Evolutionary conservation across 2,329 filamentous ascomycete species (phyloP).

Genomic region (Pseudopyrenochaeta lycopersici): DNA sequence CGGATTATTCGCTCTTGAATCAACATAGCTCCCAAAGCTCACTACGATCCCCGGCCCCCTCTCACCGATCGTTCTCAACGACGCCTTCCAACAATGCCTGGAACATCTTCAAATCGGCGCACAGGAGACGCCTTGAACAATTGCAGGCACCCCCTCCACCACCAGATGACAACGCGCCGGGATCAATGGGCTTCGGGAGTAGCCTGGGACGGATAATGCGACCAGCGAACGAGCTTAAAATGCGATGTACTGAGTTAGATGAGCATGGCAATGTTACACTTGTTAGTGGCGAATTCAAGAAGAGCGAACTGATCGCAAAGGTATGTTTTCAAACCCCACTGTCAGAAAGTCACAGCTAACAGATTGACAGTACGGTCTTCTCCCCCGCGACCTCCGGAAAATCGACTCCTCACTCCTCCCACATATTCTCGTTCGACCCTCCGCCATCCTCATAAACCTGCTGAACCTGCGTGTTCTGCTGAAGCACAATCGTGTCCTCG

Average conservation of each 20-base stretch:
- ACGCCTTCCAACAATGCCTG: slow-evolving; percentile 24
- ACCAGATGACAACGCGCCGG: slow-evolving; percentile 63
- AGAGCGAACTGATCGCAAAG: slow-evolving; percentile 95
- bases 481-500: slow-evolving; percentile 90
- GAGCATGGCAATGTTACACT: slow-evolving; percentile 90
- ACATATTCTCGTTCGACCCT: slow-evolving; percentile 92
- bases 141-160: slow-evolving; percentile 66
- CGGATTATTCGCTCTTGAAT: slow-evolving; percentile 2
- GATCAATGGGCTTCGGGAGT: slow-evolving; percentile 51
- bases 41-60: not conserved
- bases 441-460: slow-evolving; percentile 92
- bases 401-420: slow-evolving; percentile 96
- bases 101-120: slow-evolving; percentile 39
- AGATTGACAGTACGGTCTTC: slow-evolving; percentile 76
- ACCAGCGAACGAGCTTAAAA: slow-evolving; percentile 81
- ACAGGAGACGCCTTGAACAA: slow-evolving; percentile 55
- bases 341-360: slow-evolving; percentile 7
- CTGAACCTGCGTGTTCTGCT: slow-evolving; percentile 96
- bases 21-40: not conserved
- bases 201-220: slow-evolving; percentile 76
- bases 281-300: slow-evolving; percentile 95
- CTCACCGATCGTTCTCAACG: slow-evolving; percentile 15
- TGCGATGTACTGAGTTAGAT: slow-evolving; percentile 95
- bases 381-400: slow-evolving; percentile 94
- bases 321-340: slow-evolving; percentile 53